These are phyloP conservation scores for Scorias spongiosa DNA, from an alignment of 2,329 filamentous ascomycete species.

Conservation along the genomic window DNA sequence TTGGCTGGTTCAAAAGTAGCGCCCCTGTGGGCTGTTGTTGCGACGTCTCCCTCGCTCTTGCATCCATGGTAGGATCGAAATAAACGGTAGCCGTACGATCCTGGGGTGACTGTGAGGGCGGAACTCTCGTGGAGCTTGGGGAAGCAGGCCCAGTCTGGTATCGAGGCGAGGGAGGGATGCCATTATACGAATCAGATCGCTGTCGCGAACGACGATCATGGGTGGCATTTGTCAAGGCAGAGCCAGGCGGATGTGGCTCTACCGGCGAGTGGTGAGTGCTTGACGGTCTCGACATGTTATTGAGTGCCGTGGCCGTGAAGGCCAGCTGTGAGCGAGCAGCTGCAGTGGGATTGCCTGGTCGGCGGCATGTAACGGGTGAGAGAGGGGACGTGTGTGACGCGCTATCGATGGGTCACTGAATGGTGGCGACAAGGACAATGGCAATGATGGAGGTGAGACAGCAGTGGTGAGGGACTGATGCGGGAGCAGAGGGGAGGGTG, in stretches of 20 bases:
- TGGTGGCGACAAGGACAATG: not conserved
- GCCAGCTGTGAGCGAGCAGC: no score
- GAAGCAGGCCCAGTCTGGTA: constrained; percentile 22
- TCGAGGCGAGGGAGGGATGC: constrained; percentile 12
- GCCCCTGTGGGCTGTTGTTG: no score
- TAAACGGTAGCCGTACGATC: constrained; percentile 29
- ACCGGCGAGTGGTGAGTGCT: not conserved
- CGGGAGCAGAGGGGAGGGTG: not conserved
- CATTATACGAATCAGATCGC: constrained; percentile 15
- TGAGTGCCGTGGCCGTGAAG: not conserved
- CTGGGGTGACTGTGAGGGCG: constrained; percentile 17
- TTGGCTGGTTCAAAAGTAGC: no score
- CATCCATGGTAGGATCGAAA: constrained; percentile 30
- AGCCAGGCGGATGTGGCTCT: constrained; percentile 1
- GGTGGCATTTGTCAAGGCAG: constrained; percentile 20
- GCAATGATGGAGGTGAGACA: not conserved
- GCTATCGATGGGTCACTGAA: no score
- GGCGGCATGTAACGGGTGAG: no score
- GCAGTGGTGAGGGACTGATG: not conserved
- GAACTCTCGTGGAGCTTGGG: constrained; percentile 23
- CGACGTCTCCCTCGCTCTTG: no score
- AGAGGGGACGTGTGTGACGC: no score
- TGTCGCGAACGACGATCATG: constrained; percentile 10
- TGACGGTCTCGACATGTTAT: not conserved
- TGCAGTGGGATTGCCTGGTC: no score